Base-by-base conservation (phyloP, 2,329 filamentous ascomycete genomes). In the Drechslera avenae region DNA sequence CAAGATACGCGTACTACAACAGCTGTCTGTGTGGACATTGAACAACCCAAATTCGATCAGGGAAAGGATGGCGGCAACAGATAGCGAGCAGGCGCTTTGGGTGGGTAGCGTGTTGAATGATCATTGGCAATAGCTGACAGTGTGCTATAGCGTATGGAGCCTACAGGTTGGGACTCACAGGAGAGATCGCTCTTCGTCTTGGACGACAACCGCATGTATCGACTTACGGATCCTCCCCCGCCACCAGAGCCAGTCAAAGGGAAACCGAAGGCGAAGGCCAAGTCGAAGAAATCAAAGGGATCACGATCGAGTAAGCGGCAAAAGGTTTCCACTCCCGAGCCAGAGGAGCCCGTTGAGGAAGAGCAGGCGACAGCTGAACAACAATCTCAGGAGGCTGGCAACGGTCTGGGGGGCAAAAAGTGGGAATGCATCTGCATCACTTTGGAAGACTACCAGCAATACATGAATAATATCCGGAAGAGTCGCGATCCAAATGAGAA, bases 361-460 rank as follows among this genome's bases (percentile, higher is more conserved):
- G 59, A 62, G 17, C 46, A 59, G 6, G 47, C 41, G 21, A 17
- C 33, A 3, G 39, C 17, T 42, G 70, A 68, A 41, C 75, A 78
- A 64, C 71, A 37, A 56, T 60, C 53, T 3, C 65, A 69, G 21
- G 50, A 62, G 17, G 67, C 58, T 2, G 81, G 88, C 50, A 83
- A 90, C 57, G 86, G 86, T 1, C 81, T 93, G 14, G 89, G 86
- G 14, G 87, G 86, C 5, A 88, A 87, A 75, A 89, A 83, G 54
- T 99, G 94, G 93, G 91, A 97, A 71, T 97, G 92, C 66, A 68
- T 99, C 34, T 94, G 91, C 32, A 83, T 96, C 46, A 90, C 87
- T 0, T 76, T 96, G 16, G 79, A 86, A 14, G 90, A 99, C 44
- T 90, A 96, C 57, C 84, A 83, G 44, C 74, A 78, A 1, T 88